Evolutionary conservation across 306 rosid genomes (phyloP).

Genomic region (Heteromeles arbutifolia): DNA sequence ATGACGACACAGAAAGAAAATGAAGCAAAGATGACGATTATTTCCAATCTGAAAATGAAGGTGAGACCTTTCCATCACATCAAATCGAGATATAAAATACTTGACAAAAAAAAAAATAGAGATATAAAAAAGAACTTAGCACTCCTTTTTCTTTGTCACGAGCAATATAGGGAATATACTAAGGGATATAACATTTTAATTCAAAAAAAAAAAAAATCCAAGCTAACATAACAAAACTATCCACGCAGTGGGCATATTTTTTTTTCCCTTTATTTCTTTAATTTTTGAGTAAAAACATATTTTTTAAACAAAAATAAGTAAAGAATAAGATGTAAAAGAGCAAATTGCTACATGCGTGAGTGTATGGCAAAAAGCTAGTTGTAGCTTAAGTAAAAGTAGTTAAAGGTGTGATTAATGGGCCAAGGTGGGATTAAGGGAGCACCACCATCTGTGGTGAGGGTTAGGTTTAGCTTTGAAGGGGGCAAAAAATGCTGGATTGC

Average conservation of each 20-base stretch:
- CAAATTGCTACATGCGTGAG: no score
- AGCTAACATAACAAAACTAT: no score
- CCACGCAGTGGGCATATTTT: neutral
- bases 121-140: neutral
- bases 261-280: no score
- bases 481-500: neutral
- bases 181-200: neutral
- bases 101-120: no score
- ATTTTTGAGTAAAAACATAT: no score
- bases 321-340: no score
- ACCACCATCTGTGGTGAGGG: neutral
- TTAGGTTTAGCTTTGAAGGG: neutral
- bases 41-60: neutral
- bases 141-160: neutral
- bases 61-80: neutral
- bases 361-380: no score
- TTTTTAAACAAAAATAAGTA: no score
- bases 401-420: neutral
- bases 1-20: neutral
- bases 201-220: no score
- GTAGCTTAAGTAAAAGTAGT: neutral
- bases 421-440: neutral
- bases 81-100: neutral
- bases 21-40: neutral
- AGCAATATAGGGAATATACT: neutral